Evolutionary conservation across 1,284 basidiomycete genomes (phyloP).

Genomic region (Trichosporon faecale): DNA sequence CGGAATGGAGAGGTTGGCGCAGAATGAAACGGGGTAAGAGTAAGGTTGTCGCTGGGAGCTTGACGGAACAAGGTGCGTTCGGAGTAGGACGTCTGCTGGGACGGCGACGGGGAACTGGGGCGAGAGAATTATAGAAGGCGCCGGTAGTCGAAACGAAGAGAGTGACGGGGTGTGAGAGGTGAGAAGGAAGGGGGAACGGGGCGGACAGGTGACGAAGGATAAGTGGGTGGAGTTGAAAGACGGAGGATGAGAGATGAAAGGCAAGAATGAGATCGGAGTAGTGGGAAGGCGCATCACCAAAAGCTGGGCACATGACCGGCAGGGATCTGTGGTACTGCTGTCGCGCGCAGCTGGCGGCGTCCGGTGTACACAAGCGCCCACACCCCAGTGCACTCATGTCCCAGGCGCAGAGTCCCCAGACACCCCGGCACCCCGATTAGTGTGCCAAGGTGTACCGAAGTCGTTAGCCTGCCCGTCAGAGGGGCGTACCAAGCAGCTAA

Average conservation of each 20-base stretch:
- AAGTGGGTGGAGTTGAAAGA: neutral
- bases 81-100: neutral
- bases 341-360: neutral
- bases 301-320: neutral
- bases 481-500: constrained; percentile 1
- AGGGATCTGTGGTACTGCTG: neutral
- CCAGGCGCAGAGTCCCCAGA: too few relatives aligned
- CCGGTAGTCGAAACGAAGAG: neutral
- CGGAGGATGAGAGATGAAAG: neutral
- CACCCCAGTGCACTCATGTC: neutral
- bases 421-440: neutral
- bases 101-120: neutral
- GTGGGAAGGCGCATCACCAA: neutral
- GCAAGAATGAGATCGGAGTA: neutral
- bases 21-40: neutral
- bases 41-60: constrained; percentile 1
- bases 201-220: neutral
- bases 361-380: neutral
- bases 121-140: neutral
- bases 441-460: neutral
- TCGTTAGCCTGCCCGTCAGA: neutral
- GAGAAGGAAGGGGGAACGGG: neutral
- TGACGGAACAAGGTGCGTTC: neutral
- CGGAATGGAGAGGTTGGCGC: neutral
- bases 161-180: neutral